Evolutionary conservation across 2,329 filamentous ascomycete genomes (phyloP), one percentile per base, ranked within the genome.

Genomic region (Ophiostoma sp.): DNA sequence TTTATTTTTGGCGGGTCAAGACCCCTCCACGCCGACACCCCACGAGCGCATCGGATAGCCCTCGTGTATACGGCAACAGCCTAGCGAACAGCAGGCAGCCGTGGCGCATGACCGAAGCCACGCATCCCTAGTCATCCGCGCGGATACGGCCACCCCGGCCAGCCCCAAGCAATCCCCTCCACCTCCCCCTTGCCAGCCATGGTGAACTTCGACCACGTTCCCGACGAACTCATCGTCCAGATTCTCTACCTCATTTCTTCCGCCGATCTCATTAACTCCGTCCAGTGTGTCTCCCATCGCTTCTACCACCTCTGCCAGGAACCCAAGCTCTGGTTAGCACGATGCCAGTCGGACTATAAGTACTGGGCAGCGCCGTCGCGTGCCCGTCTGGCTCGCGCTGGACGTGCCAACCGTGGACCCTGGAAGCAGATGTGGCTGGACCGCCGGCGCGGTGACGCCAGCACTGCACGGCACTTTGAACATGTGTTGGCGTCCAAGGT

Each of bases 151-250:
- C 68, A 8, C 11, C 11, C 11, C 33, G 36, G 39, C 61, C 61
- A 28, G 50, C 36, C 36, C 52, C 36, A 31, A 61, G 28, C 55
- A 12, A 48, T 0, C 3, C 42, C 42, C 42, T 15, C 42, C 39
- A 3, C 39, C 9, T 15, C 39, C 15, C 39, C 12, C 33, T 36
- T 36, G 9, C 61, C 61, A 7, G 45, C 75, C 69, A 82, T 81
- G 80, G 66, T 79, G 12, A 81, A 82, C 50, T 78, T 88, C 72
- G 80, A 83, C 52, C 77, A 80, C 71, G 85, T 96, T 48, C 95
- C 95, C 55, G 92, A 95, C 81, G 96, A 99, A 84, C 88, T 98
- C 75, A 86, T 98, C 78, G 90, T 93, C 79, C 87, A 91, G 71
- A 92, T 98, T 76, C 86, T 98, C 76, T 85, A 87, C 75, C 90